Evolutionary conservation across 192 early-diverging fungal genomes (phyloP), one percentile per base, ranked within the genome.

Genomic region (Chytriomyces sp.): DNA sequence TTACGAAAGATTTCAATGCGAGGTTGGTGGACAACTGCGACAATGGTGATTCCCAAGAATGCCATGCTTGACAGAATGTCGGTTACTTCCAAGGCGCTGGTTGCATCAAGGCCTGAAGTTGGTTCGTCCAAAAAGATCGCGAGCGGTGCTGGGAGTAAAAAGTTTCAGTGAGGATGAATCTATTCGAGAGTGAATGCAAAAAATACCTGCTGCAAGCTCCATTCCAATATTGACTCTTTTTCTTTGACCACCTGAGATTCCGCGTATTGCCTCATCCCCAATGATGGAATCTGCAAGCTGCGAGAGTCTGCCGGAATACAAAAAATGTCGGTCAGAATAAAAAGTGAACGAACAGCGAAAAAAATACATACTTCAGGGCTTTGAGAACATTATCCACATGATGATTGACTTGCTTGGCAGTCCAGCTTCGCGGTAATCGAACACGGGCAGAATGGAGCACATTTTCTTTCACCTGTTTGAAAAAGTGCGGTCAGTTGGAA

Each of bases 11-110:
- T 91, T 76, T 92, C 90, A n/a, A 89, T 87, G 63, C 87, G 88
- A 35, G 95, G 95, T 80, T 95, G 94, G 77, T 97, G 95, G 68
- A 97, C 92, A 5, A 92, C 91, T 73, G 94, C 90, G 44, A 97
- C 82, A 11, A 94, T 80, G 7, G 83, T 80, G 23, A 86, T 28
- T 53, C 80, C 80, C 45, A 93, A 91, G 77, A 91, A 89, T 9
- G 93, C 86, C 57, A 97, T 82, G 48, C 85, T 86, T 62, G 89
- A 90, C 80, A 97, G 85, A 72, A 96, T 91, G 60, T 87, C 85
- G 62, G 91, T 84, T 35, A 96, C 91, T 69, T 91, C 90, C 80
- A 91, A 72, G 11, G 85, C 81, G 16, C 74, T 91, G 0, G 92
- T 91, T 20, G 92, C 85, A 77, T 95, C 93, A 0, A 88, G 67